Conservation (phyloP, 1,284 basidiomycete genomes). For the Athelia psychrophila region DNA sequence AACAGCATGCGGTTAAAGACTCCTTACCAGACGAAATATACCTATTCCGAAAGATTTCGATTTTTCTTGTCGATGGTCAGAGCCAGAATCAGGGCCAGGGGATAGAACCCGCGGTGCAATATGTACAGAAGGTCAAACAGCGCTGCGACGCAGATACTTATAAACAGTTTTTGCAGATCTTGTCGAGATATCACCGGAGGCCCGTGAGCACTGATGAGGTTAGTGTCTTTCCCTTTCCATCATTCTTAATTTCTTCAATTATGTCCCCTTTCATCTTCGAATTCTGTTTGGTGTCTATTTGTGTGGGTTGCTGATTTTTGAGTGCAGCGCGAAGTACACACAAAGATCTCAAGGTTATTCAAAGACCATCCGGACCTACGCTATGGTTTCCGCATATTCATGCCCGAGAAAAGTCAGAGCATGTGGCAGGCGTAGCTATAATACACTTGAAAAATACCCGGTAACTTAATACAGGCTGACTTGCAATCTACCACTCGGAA, state of each 20-base stretch:
- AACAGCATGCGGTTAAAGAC: no score
- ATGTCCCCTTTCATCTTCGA: no score
- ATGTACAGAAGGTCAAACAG: constrained; percentile 97
- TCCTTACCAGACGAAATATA: no score
- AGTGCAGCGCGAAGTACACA: constrained; percentile 70
- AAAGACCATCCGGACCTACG: constrained; percentile 87
- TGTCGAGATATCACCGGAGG: constrained; percentile 63
- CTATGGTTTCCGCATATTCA: constrained; percentile 89
- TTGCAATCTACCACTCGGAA: no score
- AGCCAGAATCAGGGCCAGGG: constrained; percentile 19
- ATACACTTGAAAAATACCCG: no score
- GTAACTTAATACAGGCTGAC: no score
- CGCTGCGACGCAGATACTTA: constrained; percentile 94
- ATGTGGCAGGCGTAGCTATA: no score
- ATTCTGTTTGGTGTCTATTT: no score
- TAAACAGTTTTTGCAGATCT: constrained; percentile 90
- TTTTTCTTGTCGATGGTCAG: no score
- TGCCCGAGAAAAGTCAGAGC: constrained; percentile 64
- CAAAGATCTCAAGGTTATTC: constrained; percentile 84
- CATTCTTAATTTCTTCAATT: constrained; percentile 2
- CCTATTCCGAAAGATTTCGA: no score
- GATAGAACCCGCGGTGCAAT: constrained; percentile 82
- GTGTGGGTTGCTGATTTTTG: constrained; percentile 17
- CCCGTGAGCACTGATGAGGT: constrained; percentile 71
- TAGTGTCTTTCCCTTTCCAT: constrained; percentile 15